These are phyloP conservation scores for Myxozyma neotropica DNA, from an alignment of 805 yeast species.

Conservation along the genomic window DNA sequence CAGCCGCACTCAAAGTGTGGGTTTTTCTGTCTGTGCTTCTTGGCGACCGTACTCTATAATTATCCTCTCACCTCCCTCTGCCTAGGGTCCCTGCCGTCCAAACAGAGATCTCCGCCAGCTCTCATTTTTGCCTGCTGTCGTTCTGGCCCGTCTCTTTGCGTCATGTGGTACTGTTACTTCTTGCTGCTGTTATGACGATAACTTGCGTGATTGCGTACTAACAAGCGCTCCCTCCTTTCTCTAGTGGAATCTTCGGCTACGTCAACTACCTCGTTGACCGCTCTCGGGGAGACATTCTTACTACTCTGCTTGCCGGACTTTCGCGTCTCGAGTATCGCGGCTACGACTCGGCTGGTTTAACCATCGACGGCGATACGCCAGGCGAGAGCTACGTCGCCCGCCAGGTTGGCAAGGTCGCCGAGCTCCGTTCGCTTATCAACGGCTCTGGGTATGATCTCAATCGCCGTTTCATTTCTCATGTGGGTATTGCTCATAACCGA, in stretches of 20 bases:
- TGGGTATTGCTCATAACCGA: constrained; percentile 98
- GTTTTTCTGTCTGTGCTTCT: too few relatives aligned
- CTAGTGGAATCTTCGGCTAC: constrained; percentile 96
- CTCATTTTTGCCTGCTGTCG: too few relatives aligned
- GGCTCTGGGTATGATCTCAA: constrained; percentile 56
- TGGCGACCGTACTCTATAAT: too few relatives aligned
- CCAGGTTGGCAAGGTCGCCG: constrained; percentile 88
- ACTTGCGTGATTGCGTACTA: neutral
- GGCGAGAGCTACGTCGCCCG: constrained; percentile 73
- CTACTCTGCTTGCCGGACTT: constrained; percentile 80
- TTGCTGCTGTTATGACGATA: too few relatives aligned
- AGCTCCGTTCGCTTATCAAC: constrained; percentile 64
- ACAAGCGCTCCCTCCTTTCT: neutral
- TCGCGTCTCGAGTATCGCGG: constrained; percentile 92
- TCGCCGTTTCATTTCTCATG: constrained; percentile 76
- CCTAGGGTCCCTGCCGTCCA: too few relatives aligned
- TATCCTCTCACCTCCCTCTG: too few relatives aligned
- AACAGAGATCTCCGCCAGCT: too few relatives aligned
- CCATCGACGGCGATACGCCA: constrained; percentile 84
- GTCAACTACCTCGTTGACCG: constrained; percentile 92
- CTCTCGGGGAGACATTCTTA: constrained; percentile 88
- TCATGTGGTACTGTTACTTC: constrained; percentile 11
- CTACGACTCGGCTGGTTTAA: constrained; percentile 95
- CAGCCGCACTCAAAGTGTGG: too few relatives aligned
- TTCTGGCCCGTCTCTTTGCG: neutral